Evolutionary conservation across 2,329 filamentous ascomycete genomes (phyloP).

Genomic region (Diaporthe citriasiana): DNA sequence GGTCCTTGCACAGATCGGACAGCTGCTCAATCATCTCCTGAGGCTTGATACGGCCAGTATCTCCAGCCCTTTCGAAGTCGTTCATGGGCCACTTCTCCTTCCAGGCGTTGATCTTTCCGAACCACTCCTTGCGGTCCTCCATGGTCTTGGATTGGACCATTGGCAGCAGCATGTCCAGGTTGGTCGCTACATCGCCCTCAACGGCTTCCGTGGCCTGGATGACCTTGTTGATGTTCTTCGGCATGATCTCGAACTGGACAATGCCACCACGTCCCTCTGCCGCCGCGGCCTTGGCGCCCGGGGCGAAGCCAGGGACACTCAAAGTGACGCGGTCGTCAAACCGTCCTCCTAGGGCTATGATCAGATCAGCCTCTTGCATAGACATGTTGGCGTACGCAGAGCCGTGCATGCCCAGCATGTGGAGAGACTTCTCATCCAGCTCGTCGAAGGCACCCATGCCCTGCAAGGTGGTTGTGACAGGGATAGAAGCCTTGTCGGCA

Average conservation of each 20-base stretch:
- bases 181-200: conserved; percentile 89
- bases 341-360: conserved; percentile 92
- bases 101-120: conserved; percentile 89
- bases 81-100: conserved; percentile 90
- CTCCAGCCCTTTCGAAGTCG: conserved; percentile 83
- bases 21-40: conserved; percentile 93
- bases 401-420: conserved; percentile 99
- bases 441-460: conserved; percentile 94
- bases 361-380: conserved; percentile 96
- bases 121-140: conserved; percentile 84
- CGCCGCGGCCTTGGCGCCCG: conserved; percentile 86
- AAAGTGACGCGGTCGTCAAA: conserved; percentile 97
- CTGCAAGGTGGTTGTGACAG: conserved; percentile 95
- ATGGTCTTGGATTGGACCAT: conserved; percentile 74
- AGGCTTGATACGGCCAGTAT: conserved; percentile 89
- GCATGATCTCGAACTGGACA: conserved; percentile 97
- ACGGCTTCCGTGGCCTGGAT: conserved; percentile 96
- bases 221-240: conserved; percentile 99
- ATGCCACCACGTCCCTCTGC: conserved; percentile 91
- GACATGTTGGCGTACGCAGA: conserved; percentile 98
- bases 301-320: conserved; percentile 88
- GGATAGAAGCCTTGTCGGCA: conserved; percentile 90
- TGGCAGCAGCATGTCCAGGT: conserved; percentile 82
- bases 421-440: conserved; percentile 91
- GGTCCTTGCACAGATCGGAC: conserved; percentile 83